Base-by-base conservation (phyloP, 1,139 yeast species). In the Candida sojae region DNA sequence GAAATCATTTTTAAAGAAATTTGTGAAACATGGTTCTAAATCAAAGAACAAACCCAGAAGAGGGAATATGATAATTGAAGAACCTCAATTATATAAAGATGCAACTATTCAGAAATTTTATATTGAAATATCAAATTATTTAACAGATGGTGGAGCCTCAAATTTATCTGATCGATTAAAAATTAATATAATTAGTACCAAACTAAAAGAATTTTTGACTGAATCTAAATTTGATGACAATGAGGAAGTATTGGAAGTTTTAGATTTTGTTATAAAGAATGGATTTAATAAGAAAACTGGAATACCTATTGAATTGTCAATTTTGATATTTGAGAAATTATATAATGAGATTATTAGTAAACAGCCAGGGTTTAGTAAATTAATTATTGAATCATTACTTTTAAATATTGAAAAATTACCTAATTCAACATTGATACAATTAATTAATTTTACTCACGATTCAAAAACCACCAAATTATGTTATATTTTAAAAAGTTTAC, bases 371-470 rank as follows among this genome's bases (percentile, higher is more conserved):
- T 49, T 51, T 23, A 36, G 43, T 13, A 39, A 31, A 2, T 10
- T 13, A 30, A 28, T 52, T 6, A 13, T 52, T n/a, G 38, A 41
- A 9, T 12, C 42, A 26, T 39, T 53, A 17, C 39, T 63, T 21
- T 47, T 50, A 11, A 53, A 55, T 12, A 32, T 47, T 2, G 40
- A 49, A 6, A 47, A 46, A 1, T 48, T 64, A 6, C 61, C 71
- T 1, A 51, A 62, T 1, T 39, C 49, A 17, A 51, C 63, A 3
- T 48, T 67, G 36, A 62, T 64, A 0, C 52, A 57, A 35, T 50
- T 69, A 4, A 59, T 69, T 11, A 70, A 62, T 17, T 51, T 70
- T 23, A 37, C 45, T 5, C 42, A 43, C 46, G 72, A 67, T 3
- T 53, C 66, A 1, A 51, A 49, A 40, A 33, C 56, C 29, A 44